Evolutionary conservation across 1,139 yeast species (phyloP), one percentile per base, ranked within the genome.

Genomic region (Ogataea hybrid): DNA sequence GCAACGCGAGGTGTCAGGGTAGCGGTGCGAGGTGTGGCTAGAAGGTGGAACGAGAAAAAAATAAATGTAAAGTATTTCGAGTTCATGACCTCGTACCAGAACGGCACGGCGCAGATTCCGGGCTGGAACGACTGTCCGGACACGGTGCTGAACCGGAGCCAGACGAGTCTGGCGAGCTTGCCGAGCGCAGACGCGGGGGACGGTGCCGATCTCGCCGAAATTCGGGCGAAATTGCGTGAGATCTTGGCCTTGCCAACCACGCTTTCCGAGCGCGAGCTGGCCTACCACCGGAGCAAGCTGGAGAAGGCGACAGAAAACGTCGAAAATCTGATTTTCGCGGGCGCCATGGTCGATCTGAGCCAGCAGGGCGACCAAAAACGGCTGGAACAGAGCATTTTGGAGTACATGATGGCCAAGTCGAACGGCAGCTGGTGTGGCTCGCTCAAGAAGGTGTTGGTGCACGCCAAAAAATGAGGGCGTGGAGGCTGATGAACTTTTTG

Each of bases 61-160:
- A 6, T 9, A 28, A 28, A 14, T 14, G 16, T 12, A 28, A 28
- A 10, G 6, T 17, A 17, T 17, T 17, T 17, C 5, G 7, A 18
- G 20, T 5, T 28, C 18, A 41, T 49, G 47, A 34, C 44, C 14
- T 46, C 50, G 23, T 44, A 32, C 32, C 50, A 49, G 34, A 33
- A 48, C 37, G 41, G 49, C 10, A 37, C 50, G 25, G 27, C 43
- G 11, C 18, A 44, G 2, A 33, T 37, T 12, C 17, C 42, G 11
- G 53, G 51, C 5, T 50, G 52, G 54, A 50, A 49, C 34, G 54
- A 49, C 37, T 47, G 54, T 37, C 52, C 52, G 12, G 36, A 35
- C 21, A 30, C 30, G 12, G 37, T 37, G 5, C 18, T 37, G 18
- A 30, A 30, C 7, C 32, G 37, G 5, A 25, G 35, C 16, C 25